Base-by-base conservation (phyloP, 2,329 filamentous ascomycete genomes). In the Incumbomyces delicatus region DNA sequence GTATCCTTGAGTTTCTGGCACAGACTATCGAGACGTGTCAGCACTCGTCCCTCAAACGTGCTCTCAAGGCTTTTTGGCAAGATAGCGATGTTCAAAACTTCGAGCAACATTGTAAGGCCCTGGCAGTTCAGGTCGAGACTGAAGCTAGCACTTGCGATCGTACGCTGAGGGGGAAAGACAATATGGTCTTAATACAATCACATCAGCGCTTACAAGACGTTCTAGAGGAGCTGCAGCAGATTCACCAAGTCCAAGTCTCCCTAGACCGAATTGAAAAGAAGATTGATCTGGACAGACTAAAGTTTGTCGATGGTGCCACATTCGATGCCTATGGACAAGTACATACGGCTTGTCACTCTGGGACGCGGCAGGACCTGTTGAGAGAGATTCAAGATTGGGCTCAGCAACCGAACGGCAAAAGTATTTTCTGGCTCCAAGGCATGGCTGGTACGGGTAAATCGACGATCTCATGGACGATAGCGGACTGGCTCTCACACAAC, bases 371-470 rank as follows among this genome's bases (percentile, higher is more conserved):
- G 12, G 40, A 42, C n/a, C 22, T 42, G 27, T 29, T 42, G 16
- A 18, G 33, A 32, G 35, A 58, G 32, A 57, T 64, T 20, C 37
- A 14, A 17, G 50, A 54, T 14, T 64, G 59, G 61, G 49, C 52
- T 20, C 36, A 46, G 18, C 53, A 50, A n/a, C 33, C 48, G 18
- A 22, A 48, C 17, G 41, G 50, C 33, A 50, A 58, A 53, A 27
- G 52, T 27, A 58, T 65, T 18, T 65, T 63, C 41, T 69, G 61
- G 65, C 55, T 69, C 6, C 57, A 57, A 13, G 63, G 65, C 10
- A 57, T 63, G 56, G 63, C 63, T 3, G 64, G 65, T 12, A 63
- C 58, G 5, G 61, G 61, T 27, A 64, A 63, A 44, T 63, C 61
- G 2, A 66, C 63, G 1, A 61, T 66, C 41, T 55, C 63, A 27